Conservation (phyloP, 2,329 filamentous ascomycete species). For the Dendrostoma leiphaemia region DNA sequence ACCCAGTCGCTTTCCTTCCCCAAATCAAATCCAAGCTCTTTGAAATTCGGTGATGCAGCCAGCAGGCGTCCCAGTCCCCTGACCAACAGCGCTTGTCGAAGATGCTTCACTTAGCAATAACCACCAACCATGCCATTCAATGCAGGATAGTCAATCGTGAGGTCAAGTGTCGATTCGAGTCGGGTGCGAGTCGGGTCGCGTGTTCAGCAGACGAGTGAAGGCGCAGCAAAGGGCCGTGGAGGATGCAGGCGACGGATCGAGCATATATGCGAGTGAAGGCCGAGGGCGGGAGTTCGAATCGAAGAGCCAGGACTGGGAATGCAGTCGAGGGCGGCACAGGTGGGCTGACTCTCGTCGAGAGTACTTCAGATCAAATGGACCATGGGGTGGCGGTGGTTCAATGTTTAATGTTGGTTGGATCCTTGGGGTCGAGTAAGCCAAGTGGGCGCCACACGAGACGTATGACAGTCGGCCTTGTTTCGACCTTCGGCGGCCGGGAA, state of each 20-base stretch:
- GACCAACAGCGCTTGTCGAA: not conserved
- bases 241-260: not conserved
- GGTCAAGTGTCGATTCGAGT: not conserved
- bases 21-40: slow-evolving; percentile 2
- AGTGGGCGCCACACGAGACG: not conserved
- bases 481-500: slow-evolving; percentile 1
- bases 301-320: too few relatives aligned
- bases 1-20: not conserved
- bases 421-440: not conserved
- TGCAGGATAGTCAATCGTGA: not conserved
- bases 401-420: not conserved
- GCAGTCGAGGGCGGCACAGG: too few relatives aligned
- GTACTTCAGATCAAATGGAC: too few relatives aligned
- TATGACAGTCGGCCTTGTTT: slow-evolving; percentile 2
- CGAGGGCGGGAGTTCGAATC: not conserved
- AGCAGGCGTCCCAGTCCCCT: too few relatives aligned
- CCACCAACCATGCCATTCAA: not conserved
- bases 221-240: not conserved
- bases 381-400: not conserved
- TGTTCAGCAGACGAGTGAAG: not conserved
- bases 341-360: too few relatives aligned
- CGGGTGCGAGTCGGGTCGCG: not conserved
- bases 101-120: too few relatives aligned
- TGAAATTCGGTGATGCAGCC: not conserved
- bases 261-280: not conserved